These are phyloP conservation scores for Passiflora organensis DNA, from an alignment of 345 rosid genomes.

Conservation along the genomic window DNA sequence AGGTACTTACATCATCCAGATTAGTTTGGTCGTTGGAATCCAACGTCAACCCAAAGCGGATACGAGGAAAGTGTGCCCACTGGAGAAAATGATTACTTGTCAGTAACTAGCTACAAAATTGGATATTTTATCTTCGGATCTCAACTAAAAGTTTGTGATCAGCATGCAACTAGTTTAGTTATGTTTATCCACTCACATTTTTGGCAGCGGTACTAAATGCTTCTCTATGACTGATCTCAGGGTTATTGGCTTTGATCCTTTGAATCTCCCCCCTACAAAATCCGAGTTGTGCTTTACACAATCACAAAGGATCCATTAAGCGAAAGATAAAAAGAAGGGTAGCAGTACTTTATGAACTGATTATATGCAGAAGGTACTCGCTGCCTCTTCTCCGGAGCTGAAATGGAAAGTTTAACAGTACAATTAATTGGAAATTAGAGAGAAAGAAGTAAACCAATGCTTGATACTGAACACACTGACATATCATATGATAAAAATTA, in stretches of 20 bases:
- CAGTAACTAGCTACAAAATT: neutral
- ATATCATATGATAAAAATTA: too few species aligned
- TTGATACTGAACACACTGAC: too few species aligned
- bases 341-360: constrained; percentile 83
- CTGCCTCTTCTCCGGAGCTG: constrained; percentile 99
- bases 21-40: constrained; percentile 67
- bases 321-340: constrained; percentile 2
- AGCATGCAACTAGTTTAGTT: too few species aligned
- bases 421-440: neutral
- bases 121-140: neutral
- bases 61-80: constrained; percentile 99
- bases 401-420: constrained; percentile 21
- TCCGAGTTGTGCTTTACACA: neutral
- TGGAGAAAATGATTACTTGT: constrained; percentile 17
- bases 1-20: constrained; percentile 18
- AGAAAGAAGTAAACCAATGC: too few species aligned
- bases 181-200: constrained; percentile 51
- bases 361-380: constrained; percentile 97
- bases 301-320: neutral
- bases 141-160: neutral
- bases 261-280: constrained; percentile 81
- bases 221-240: constrained; percentile 94
- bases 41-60: constrained; percentile 79
- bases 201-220: constrained; percentile 99
- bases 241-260: constrained; percentile 95